Percentiles rank a stretch among this genome's conserved stretches.
phyloP scores from a whole-genome alignment of 2,329 filamentous ascomycete genomes.

The Myriosclerotinia duriaeana region DNA sequence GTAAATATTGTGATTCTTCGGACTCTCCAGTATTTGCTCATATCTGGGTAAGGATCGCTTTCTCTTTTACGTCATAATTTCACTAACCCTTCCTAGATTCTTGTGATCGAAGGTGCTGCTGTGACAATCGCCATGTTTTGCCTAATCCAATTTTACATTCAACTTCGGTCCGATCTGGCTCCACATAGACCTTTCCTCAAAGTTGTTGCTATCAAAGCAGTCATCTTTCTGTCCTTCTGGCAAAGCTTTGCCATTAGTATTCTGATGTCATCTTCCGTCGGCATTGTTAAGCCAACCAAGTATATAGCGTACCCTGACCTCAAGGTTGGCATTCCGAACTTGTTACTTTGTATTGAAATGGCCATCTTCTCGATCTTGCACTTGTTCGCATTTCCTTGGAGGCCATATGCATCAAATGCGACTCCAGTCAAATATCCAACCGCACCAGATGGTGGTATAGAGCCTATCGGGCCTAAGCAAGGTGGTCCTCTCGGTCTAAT shows the following conservation, averaged over 20 bases:
- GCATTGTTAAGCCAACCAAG: slow-evolving; percentile 38
- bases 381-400: slow-evolving; percentile 78
- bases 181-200: slow-evolving; percentile 75
- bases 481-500: slow-evolving; percentile 64
- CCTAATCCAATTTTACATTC: slow-evolving; percentile 81
- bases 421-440: slow-evolving; percentile 5
- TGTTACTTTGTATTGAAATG: slow-evolving; percentile 84
- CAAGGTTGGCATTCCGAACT: slow-evolving; percentile 74
- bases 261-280: slow-evolving; percentile 52
- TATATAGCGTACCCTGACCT: slow-evolving; percentile 71
- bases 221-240: slow-evolving; percentile 92
- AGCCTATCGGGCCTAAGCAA: slow-evolving; percentile 51
- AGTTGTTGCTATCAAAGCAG: slow-evolving; percentile 81
- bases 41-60: slow-evolving; percentile 63
- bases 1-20: slow-evolving; percentile 75
- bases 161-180: slow-evolving; percentile 66
- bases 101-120: slow-evolving; percentile 67
- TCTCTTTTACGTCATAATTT: background rate
- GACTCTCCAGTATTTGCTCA: slow-evolving; percentile 78
- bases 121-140: slow-evolving; percentile 87
- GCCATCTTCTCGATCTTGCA: slow-evolving; percentile 75
- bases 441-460: slow-evolving; percentile 35
- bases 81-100: slow-evolving; percentile 47
- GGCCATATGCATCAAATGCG: slow-evolving; percentile 55
- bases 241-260: slow-evolving; percentile 65